Evolutionary conservation across 1,139 yeast species (phyloP).

Genomic region (Candida neerlandica): DNA sequence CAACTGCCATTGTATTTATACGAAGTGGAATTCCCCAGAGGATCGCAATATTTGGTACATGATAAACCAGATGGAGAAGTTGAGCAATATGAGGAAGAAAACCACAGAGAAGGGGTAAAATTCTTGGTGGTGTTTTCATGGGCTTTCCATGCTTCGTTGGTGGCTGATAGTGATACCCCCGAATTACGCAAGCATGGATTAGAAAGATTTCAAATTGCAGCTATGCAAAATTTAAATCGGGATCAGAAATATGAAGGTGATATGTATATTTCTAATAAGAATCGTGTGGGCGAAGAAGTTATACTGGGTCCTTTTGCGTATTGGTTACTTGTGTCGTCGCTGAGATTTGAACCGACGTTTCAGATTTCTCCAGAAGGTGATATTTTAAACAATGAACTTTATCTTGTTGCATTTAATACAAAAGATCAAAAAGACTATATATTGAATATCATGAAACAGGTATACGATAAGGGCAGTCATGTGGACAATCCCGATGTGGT

Average conservation of each 20-base stretch:
- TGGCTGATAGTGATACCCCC: constrained; percentile 75
- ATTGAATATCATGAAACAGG: constrained; percentile 59
- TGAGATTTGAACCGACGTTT: constrained; percentile 68
- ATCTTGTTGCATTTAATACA: constrained; percentile 56
- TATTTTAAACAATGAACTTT: constrained; percentile 51
- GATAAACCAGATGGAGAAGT: constrained; percentile 21
- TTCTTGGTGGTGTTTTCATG: constrained; percentile 78
- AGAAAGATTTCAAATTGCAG: constrained; percentile 72
- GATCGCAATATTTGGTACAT: constrained; percentile 32
- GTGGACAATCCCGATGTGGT: constrained; percentile 44
- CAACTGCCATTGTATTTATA: constrained; percentile 54
- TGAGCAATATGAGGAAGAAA: constrained; percentile 6
- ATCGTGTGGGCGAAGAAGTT: constrained; percentile 11
- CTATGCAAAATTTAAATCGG: constrained; percentile 49
- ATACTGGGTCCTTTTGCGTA: constrained; percentile 59
- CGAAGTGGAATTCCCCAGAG: constrained; percentile 54
- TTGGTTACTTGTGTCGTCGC: constrained; percentile 63
- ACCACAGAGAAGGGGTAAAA: constrained; percentile 30
- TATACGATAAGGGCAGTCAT: constrained; percentile 61
- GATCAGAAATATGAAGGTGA: constrained; percentile 55
- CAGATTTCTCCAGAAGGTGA: constrained; percentile 72
- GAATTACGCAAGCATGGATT: constrained; percentile 65
- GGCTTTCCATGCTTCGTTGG: constrained; percentile 85
- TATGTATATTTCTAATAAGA: constrained; percentile 21
- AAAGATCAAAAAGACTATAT: constrained; percentile 37